Evolutionary conservation across 1,284 basidiomycete species (phyloP), one percentile per base, ranked within the genome.

Genomic region (Inonotus hispidus): DNA sequence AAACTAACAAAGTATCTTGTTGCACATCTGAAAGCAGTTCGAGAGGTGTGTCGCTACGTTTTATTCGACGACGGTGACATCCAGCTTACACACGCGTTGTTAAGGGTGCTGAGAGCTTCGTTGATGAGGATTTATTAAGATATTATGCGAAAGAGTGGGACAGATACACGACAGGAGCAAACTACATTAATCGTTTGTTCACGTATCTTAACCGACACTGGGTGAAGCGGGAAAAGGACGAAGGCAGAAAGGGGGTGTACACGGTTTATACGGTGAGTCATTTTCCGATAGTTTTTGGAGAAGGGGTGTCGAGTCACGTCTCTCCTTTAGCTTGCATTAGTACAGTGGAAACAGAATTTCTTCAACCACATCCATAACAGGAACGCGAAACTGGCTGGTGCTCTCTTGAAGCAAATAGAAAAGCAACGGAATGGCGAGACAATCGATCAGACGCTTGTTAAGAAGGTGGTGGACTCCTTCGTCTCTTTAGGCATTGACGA

Each of bases 191-290:
- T 71, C 88, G 95, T 63, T 77, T 99, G 46, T 98, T 98, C 79
- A 91, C 93, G 21, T 98, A 98, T 75, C 85, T 98, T 63, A 98
- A 99, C 73, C 92, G 96, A 62, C 95, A 98, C 76, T 99, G 97
- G 97, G 95, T 99, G 54, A 98, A 97, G 77, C 86, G 96, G 50
- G 95, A 99, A 73, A 90, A 96, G 72, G 97, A 99, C 69, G 96
- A 99, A 72, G 97, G 97, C 4, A 84, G 94, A 70, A 98, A 95
- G 75, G 90, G 91, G 56, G 90, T 98, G 46, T 98, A 97, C 74
- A 88, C 87, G 3, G 93, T 99, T 29, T 99, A 98, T 75, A 99
- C 95, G 32, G 94, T 96, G 71, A 70, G 91, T n/a, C 46, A 32
- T 46, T 3, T 32, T 32, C 16, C 56, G 37, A 59, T 59, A 21